Base-by-base conservation (phyloP, 2,329 filamentous ascomycete genomes). In the Rhexocercosporidium sp. region DNA sequence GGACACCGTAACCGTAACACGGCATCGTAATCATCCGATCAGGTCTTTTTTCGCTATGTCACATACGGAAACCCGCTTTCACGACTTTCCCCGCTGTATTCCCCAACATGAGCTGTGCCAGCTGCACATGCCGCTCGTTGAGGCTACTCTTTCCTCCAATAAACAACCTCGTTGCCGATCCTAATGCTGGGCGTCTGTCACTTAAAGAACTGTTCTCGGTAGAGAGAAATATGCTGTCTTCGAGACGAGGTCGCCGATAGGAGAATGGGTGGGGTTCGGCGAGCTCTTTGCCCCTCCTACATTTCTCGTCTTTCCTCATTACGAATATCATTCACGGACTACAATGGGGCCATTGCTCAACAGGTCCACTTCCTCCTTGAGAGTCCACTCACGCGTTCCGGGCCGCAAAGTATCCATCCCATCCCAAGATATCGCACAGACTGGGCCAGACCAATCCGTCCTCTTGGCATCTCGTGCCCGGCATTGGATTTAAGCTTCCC, bases 401-500 rank as follows among this genome's bases (percentile, higher is more conserved):
- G 51, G 49, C 61, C 61, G 61, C 39, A 14, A 14, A 49, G 34
- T 31, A 41, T 53, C 27, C 31, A 53, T 44, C 37, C 27, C 31
- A 53, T 44, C 37, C 39, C 22, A 5, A 61, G 25, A 20, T 54
- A 60, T 53, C 53, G 57, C 56, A 53, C 61, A 65, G 66, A 61
- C 57, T 27, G 44, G 27, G 53, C 49, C 25, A 47, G 53, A 59
- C 39, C 41, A 29, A 46, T 29, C 18, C 20, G 31, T 53, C 16
- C 4, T 41, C 41, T 39, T 53, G 46, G 39, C 39, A 3, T 27
- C 1, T 39, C 46, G 16, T 20, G 47, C 59, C 34, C 29, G 27
- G 59, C 41, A 41, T 59, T 37, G 49, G 29, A 39, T 65, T 68
- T 66, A 64, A 64, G 44, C 63, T 66, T 68, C 54, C 63, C 66